These are phyloP conservation scores for Panicum virgatum DNA, from an alignment of 202 grass and related monocot genomes.

Conservation along the genomic window DNA sequence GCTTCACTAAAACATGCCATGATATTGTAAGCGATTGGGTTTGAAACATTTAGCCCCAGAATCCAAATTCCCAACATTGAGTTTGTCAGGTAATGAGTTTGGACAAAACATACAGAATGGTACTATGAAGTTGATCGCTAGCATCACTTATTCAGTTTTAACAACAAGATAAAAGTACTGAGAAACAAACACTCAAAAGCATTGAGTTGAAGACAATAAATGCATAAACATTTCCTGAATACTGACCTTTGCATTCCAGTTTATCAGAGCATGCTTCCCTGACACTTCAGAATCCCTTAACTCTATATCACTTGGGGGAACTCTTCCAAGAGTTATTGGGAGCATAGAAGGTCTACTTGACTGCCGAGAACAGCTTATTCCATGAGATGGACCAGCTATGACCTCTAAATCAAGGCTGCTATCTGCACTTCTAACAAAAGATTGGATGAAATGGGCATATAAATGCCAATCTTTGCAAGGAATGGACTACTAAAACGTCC, in stretches of 20 bases:
- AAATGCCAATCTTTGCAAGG: slow-evolving; percentile 30
- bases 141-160: slow-evolving; percentile 7
- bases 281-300: slow-evolving; percentile 86
- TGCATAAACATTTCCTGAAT: not conserved
- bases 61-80: not conserved
- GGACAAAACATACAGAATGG: not conserved
- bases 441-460: slow-evolving; percentile 42
- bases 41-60: not conserved
- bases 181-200: slow-evolving; percentile 6
- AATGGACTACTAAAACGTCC: not conserved
- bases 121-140: not conserved
- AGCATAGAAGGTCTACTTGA: slow-evolving; percentile 41
- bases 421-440: slow-evolving; percentile 67
- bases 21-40: slow-evolving; percentile 1
- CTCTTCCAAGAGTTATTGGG: slow-evolving; percentile 69
- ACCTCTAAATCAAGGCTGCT: slow-evolving; percentile 71
- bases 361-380: slow-evolving; percentile 56
- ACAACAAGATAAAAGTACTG: not conserved
- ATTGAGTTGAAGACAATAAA: slow-evolving; percentile 26
- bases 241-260: slow-evolving; percentile 70
- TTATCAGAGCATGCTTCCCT: slow-evolving; percentile 81
- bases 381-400: slow-evolving; percentile 73
- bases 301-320: slow-evolving; percentile 65
- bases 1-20: not conserved
- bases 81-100: not conserved